Conservation (phyloP, 371 early-diverging fungal genomes). For the Syncephalastrum racemosum region DNA sequence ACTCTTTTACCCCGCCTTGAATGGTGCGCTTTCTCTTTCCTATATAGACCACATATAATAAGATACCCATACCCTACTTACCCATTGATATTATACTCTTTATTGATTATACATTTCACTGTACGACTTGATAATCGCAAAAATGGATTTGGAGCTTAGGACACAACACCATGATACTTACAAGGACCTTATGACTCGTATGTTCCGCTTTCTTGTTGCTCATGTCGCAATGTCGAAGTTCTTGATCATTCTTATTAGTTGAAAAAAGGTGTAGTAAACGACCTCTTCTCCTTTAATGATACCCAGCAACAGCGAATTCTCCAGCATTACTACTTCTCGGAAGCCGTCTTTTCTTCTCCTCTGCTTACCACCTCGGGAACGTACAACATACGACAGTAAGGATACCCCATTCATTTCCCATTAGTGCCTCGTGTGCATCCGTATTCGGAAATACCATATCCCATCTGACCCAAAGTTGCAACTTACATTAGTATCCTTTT, state of each 20-base stretch:
- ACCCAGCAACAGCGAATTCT: constrained; percentile 16
- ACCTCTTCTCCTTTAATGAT: constrained; percentile 24
- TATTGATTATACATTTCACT: too few species aligned
- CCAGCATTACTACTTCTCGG: constrained; percentile 21
- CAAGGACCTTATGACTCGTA: constrained; percentile 12
- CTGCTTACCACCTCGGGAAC: constrained; percentile 12
- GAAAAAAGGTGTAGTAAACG: constrained; percentile 13
- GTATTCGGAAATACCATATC: constrained; percentile 2
- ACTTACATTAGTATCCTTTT: constrained; percentile 12
- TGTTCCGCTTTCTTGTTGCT: neutral
- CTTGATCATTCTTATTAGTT: neutral
- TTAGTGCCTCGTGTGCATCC: neutral
- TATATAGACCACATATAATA: too few species aligned
- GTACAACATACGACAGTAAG: constrained; percentile 25
- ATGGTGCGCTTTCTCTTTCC: too few species aligned
- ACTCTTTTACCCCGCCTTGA: too few species aligned
- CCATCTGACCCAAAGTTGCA: neutral
- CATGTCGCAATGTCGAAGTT: neutral
- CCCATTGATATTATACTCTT: too few species aligned
- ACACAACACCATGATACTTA: constrained; percentile 6
- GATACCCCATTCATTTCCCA: neutral
- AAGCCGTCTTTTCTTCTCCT: constrained; percentile 24
- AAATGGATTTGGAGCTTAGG: constrained; percentile 11
- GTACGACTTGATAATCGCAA: neutral
- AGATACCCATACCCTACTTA: too few species aligned